Base-by-base conservation (phyloP, 768 basidiomycete genomes). In the Suillus paluster region DNA sequence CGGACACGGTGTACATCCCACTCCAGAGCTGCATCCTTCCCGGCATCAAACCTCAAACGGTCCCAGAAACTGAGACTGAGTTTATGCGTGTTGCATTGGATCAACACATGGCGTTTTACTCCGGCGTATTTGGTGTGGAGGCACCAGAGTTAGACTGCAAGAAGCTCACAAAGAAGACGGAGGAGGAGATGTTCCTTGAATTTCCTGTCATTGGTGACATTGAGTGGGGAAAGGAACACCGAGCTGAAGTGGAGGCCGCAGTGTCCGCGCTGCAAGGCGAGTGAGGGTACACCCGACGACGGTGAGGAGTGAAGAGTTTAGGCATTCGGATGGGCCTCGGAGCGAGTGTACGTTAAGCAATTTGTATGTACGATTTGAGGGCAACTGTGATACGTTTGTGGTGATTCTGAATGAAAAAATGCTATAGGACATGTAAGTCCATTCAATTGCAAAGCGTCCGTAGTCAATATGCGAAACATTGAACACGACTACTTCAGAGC, bases 171-270 rank as follows among this genome's bases (percentile, higher is more conserved):
- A 17, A 41, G 49, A 68, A 66, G 52, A 27, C 42, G 19, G 10
- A 36, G 39, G 23, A 41, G 5, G 60, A 64, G 21, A 41, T 5
- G 15, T 36, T 36, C 19, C 55, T 55, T 23, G 44, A 54, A 14
- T 46, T 46, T 17, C 67, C 64, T 17, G 17, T 63, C 48, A 60
- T 66, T n/a, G 25, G 39, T 1, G 46, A 27, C 27, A 33, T 61
- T 3, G 58, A 68, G 42, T 69, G 64, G 64, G 64, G 53, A 15
- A 53, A n/a, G 4, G 67, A 68, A 57, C 44, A 68, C 50, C 67
- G 64, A 4, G 6, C 9, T 14, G 59, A 68, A 11, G 45, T 48
- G 14, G 4, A 53, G 36, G 23, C 27, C 12, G 59, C 39, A 19
- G 62, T 60, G n/a, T 33, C 56, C 0, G 17, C 27, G 21, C 23